These are phyloP conservation scores for Diaporthe sp. DNA, from an alignment of 2,329 filamentous ascomycete genomes.

Conservation along the genomic window DNA sequence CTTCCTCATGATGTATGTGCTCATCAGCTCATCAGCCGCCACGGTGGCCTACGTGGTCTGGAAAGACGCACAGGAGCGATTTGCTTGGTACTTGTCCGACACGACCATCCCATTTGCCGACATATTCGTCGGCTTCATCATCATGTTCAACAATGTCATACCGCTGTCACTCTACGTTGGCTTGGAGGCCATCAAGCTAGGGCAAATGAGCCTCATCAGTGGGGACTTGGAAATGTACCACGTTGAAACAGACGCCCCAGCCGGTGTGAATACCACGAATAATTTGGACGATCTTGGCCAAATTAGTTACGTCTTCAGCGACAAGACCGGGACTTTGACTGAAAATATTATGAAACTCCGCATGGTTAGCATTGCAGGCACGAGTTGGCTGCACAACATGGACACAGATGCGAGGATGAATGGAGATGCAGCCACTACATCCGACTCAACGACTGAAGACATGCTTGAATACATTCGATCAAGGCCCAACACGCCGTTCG, in stretches of 20 bases:
- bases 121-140: conserved; percentile 89
- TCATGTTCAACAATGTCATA: conserved; percentile 97
- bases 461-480: conserved; percentile 82
- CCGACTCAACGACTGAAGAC: conserved; percentile 75
- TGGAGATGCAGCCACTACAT: conserved; percentile 62
- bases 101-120: conserved; percentile 81
- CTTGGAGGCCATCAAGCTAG: conserved; percentile 87
- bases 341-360: conserved; percentile 97
- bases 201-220: conserved; percentile 82
- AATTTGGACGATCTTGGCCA: conserved; percentile 95
- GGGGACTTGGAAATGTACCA: conserved; percentile 92
- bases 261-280: conserved; percentile 91
- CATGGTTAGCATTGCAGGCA: conserved; percentile 90
- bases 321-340: conserved; percentile 94
- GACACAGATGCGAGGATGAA: conserved; percentile 66
- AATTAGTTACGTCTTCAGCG: conserved; percentile 89
- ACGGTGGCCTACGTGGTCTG: conserved; percentile 86
- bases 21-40: conserved; percentile 81
- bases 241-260: conserved; percentile 83
- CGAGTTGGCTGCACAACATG: conserved; percentile 86
- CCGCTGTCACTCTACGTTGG: conserved; percentile 92
- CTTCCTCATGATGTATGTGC: conserved; percentile 83
- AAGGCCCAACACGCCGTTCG: conserved; percentile 81
- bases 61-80: conserved; percentile 73
- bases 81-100: conserved; percentile 82